phyloP scores from a whole-genome alignment of 1,284 basidiomycete species.

The Polyporus tsugae region DNA sequence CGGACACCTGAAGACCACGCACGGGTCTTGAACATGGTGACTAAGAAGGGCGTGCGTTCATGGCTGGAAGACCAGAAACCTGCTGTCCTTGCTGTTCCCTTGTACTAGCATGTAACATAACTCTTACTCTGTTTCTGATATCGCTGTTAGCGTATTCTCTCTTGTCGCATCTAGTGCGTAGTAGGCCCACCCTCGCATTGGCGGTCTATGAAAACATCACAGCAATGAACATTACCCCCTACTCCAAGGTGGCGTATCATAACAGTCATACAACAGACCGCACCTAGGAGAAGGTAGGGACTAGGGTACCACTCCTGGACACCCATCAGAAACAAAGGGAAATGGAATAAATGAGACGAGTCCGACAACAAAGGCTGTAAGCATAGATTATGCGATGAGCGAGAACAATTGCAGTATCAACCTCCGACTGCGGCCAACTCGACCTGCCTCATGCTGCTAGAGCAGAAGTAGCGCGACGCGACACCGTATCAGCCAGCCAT shows the following conservation, averaged over 20 bases:
- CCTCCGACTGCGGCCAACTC: conserved; percentile 25
- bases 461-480: conserved; percentile 17
- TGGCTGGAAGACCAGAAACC: conserved; percentile 67
- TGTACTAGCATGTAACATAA: conserved; percentile 11
- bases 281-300: conserved; percentile 23
- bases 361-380: conserved; percentile 43
- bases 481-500: conserved; percentile 23
- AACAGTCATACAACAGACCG: conserved; percentile 28
- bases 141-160: neutral
- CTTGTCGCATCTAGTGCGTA: neutral
- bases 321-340: conserved; percentile 26
- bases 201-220: conserved; percentile 20
- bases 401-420: conserved; percentile 34
- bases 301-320: conserved; percentile 26
- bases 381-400: conserved; percentile 43
- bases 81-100: neutral
- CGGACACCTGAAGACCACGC: conserved; percentile 46
- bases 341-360: conserved; percentile 34
- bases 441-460: conserved; percentile 24
- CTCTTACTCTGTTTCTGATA: neutral
- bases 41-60: conserved; percentile 74
- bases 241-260: conserved; percentile 30
- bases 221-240: conserved; percentile 29
- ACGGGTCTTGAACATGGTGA: conserved; percentile 61
- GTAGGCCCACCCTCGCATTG: neutral